phyloP scores from a whole-genome alignment of 2,329 filamentous ascomycete genomes.

The Leptographium flavum region DNA sequence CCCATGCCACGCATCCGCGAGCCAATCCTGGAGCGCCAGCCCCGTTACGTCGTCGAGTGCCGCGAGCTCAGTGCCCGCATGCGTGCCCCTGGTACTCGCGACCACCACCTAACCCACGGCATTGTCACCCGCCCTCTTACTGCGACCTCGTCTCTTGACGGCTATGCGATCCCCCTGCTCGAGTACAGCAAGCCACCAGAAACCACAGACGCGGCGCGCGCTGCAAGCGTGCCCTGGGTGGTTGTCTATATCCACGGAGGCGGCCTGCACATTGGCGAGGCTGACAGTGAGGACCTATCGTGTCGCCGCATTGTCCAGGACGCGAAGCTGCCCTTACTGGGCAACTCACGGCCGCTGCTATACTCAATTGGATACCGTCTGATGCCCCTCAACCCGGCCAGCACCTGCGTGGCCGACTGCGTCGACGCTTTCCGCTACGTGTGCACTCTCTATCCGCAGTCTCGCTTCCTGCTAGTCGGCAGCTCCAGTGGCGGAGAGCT shows the following conservation, averaged over 20 bases:
- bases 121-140: conserved; percentile 17
- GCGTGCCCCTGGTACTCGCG: conserved; percentile 20
- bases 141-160: conserved; percentile 20
- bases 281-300: conserved; percentile 33
- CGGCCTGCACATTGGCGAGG: conserved; percentile 30
- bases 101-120: conserved; percentile 22
- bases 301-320: conserved; percentile 26
- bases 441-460: conserved; percentile 2
- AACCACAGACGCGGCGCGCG: too few relatives aligned
- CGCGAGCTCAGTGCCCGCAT: conserved; percentile 22
- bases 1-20: conserved; percentile 12
- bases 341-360: conserved; percentile 14
- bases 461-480: conserved; percentile 23
- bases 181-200: conserved; percentile 13
- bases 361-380: conserved; percentile 33
- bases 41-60: conserved; percentile 26
- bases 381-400: conserved; percentile 24
- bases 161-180: conserved; percentile 22
- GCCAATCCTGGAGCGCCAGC: conserved; percentile 20
- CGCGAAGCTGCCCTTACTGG: conserved; percentile 9
- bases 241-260: conserved; percentile 35
- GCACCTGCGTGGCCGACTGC: conserved; percentile 27
- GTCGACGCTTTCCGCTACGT: conserved; percentile 21
- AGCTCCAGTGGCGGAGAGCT: conserved; percentile 35
- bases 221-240: conserved; percentile 12